These are phyloP conservation scores for Cryptococcus sp. DNA, from an alignment of 1,284 basidiomycete species.

Conservation along the genomic window DNA sequence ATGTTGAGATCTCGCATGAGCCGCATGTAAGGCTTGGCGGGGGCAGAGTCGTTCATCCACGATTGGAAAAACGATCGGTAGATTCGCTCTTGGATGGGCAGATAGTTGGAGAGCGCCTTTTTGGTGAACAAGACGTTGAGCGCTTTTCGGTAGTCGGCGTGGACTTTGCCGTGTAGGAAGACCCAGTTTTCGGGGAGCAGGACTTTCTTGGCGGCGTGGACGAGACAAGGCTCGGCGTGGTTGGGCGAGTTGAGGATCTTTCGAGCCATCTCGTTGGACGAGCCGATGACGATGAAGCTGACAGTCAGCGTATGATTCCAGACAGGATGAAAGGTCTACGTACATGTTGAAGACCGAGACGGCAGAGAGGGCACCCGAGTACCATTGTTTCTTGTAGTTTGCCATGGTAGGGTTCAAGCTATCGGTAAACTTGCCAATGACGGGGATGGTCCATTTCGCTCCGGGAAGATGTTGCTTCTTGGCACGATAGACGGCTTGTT, in stretches of 20 bases:
- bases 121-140: conserved; percentile 91
- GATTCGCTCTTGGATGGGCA: conserved; percentile 79
- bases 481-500: conserved; percentile 72
- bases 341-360: conserved; percentile 95
- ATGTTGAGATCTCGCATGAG: conserved; percentile 89
- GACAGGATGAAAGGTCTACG: conserved; percentile 36
- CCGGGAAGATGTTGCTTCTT: conserved; percentile 86
- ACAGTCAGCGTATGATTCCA: background rate
- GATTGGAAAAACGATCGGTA: conserved; percentile 67
- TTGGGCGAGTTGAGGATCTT: conserved; percentile 89
- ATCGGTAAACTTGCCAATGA: conserved; percentile 89
- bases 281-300: conserved; percentile 95
- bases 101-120: conserved; percentile 83
- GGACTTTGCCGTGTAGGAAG: conserved; percentile 88
- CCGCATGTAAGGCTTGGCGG: conserved; percentile 76
- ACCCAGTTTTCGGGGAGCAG: conserved; percentile 94
- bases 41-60: conserved; percentile 60
- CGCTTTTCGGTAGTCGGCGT: conserved; percentile 89
- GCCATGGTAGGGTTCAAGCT: conserved; percentile 82
- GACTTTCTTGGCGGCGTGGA: conserved; percentile 85
- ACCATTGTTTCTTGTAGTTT: conserved; percentile 83
- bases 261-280: conserved; percentile 80
- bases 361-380: conserved; percentile 73
- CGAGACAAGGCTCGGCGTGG: conserved; percentile 87
- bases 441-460: conserved; percentile 80